These are phyloP conservation scores for Tritrichomonas musculus DNA, from an alignment of 208 protist genomes.

Conservation along the genomic window DNA sequence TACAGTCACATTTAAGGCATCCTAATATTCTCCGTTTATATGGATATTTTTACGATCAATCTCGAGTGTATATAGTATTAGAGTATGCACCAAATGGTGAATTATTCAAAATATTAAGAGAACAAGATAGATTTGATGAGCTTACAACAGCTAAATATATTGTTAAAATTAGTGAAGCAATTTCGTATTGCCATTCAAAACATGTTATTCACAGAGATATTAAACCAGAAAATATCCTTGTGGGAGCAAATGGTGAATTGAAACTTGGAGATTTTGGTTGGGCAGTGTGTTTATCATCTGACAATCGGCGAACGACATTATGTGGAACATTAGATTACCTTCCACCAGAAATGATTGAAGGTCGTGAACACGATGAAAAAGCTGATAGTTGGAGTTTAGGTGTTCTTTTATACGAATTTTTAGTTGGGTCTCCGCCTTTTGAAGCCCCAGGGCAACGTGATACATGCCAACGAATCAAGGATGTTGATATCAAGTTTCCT, in stretches of 20 bases:
- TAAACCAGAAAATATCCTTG: constrained; percentile 68
- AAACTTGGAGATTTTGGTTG: constrained; percentile 99
- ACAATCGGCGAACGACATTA: constrained; percentile 72
- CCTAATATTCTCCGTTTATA: constrained; percentile 88
- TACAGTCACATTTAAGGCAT: constrained; percentile 81
- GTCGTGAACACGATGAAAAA: constrained; percentile 44
- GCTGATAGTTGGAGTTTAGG: constrained; percentile 53
- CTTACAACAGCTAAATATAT: constrained; percentile 64
- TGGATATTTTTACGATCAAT: constrained; percentile 91
- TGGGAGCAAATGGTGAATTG: constrained; percentile 67
- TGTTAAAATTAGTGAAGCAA: constrained; percentile 75
- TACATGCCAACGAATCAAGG: constrained; percentile 39
- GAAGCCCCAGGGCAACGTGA: constrained; percentile 38
- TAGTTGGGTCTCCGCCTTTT: constrained; percentile 47
- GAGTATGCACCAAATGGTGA: constrained; percentile 93
- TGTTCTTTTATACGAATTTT: constrained; percentile 49
- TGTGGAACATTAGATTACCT: constrained; percentile 98
- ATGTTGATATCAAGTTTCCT: constrained; percentile 45
- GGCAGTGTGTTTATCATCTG: constrained; percentile 83
- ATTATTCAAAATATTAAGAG: constrained; percentile 76
- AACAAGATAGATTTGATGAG: constrained; percentile 43
- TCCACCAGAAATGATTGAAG: constrained; percentile 77
- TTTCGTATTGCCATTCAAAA: constrained; percentile 90
- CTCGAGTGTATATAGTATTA: constrained; percentile 91
- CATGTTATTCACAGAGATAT: constrained; percentile 72